Base-by-base conservation (phyloP, 257 asterid genomes). In the Sherardia arvensis region DNA sequence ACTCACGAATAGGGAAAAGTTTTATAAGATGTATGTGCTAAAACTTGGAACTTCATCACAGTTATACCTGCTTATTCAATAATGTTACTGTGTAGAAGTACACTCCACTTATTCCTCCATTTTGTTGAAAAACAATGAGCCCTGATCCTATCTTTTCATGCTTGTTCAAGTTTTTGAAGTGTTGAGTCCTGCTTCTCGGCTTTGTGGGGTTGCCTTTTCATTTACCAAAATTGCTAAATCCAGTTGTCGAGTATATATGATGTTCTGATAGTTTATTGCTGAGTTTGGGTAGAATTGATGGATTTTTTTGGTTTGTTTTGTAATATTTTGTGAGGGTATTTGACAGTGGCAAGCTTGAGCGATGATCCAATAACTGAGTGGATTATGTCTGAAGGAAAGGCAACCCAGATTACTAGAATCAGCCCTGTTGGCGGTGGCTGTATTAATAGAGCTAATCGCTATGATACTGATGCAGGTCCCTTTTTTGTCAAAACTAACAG, bases 341-440 rank as follows among this genome's bases (percentile, higher is more conserved):
- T 66, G 56, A 28, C 91, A 92, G 93, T 72, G 80, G 83, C 91
- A 27, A 77, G 95, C 58, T 77, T 87, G 87, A 76, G 84, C 62
- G 83, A 78, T 54, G 98, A 92, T 78, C 98, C 97, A 3, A 62
- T 92, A 60, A 81, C 87, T 11, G 93, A 89, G 67, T 92, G 97
- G 98, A 87, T 92, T 69, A 71, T 89, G 8, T 79, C 97, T 3
- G 96, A 87, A 80, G 98, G 97, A 71, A 87, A 89, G 69, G 97
- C 96, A 59, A 84, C 87, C 65, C 76, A 82, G 71, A 84, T 92
- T 61, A 84, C 79, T 2, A 85, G 95, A 63, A 89, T 79, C 68
- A 86, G 93, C 65, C 65, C 98, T 6, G 67, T 92, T 66, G 97
- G 96, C 47, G 98, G 98, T 54, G 98, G 98, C 65, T 92, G 98